Base-by-base conservation (phyloP, 129 eudicot genomes). In the Mikania micrantha region DNA sequence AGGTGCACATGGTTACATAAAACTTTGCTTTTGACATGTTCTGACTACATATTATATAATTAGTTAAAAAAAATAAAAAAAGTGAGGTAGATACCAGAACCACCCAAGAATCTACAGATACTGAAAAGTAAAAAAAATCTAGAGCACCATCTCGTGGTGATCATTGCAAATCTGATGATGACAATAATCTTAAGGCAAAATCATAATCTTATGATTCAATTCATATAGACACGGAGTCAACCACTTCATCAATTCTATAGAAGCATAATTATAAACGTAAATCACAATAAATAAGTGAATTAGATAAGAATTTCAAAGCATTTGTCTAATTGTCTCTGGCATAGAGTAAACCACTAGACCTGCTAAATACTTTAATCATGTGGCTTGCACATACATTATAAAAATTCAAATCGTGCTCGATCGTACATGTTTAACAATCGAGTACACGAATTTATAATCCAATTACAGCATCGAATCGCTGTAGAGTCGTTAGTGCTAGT, bases 341-440 rank as follows among this genome's bases (percentile, higher is more conserved):
- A 60, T 31, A 60, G 17, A 60, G 39, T 47, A 32, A 34, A 8
- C 52, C 63, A 48, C 39, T 61, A 32, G 70, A 61, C 61, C 77
- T 39, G 20, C 47, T 9, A 61, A 45, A n/a, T n/a, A n/a, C n/a
- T n/a, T n/a, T n/a, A n/a, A 72, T 71, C 76, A 47, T 32, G 41
- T 19, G 60, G 29, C 2, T 44, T 44, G 61, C 31, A 74, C 19
- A 64, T 32, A 74, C 42, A 64, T n/a, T 62, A 64, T 38, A 19
- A 60, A 21, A 34, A 60, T 32, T 31, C 49, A 60, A 22, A 45
- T 44, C 39, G 38, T 9, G 53, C 11, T 11, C 19, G 38, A 69
- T 36, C 15, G 38, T 21, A 5, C 7, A 22, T 19, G 7, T 50
- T 20, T 13, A 50, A 3, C n/a, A 22, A 29, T 20, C 29, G 48